Evolutionary conservation across 1,139 yeast species (phyloP).

Genomic region (Arxiozyma heterogenica): DNA sequence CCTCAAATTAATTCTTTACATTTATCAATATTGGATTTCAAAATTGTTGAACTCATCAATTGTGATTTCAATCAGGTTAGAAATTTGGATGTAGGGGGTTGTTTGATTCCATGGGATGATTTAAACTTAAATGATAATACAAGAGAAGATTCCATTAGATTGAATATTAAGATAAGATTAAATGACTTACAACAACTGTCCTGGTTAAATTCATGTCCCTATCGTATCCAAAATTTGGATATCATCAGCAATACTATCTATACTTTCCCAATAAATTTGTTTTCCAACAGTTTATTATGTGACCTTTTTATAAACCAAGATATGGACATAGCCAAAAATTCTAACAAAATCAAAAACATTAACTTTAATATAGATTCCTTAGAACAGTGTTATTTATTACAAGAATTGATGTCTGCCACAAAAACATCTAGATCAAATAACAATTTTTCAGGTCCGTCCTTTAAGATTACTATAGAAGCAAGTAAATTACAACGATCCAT

Average conservation of each 20-base stretch:
- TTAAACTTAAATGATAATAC: conserved; percentile 6
- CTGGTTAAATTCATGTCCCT: conserved; percentile 19
- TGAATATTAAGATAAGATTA: conserved; percentile 10
- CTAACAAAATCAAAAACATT: background rate
- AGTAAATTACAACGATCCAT: conserved; percentile 9
- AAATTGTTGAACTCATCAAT: conserved; percentile 10
- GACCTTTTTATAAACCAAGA: background rate
- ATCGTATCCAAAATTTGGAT: conserved; percentile 8
- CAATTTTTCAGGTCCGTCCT: background rate
- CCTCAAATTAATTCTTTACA: conserved; percentile 12
- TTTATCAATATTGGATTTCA: conserved; percentile 7
- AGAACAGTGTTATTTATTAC: conserved; percentile 1
- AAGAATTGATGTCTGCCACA: background rate
- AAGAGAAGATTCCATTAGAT: background rate
- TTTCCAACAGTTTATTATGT: background rate
- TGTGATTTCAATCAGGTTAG: conserved; percentile 16
- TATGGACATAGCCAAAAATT: background rate
- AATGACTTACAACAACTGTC: conserved; percentile 12
- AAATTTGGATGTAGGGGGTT: conserved; percentile 10
- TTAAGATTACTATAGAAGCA: conserved; percentile 11
- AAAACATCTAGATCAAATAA: background rate
- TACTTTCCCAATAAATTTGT: background rate
- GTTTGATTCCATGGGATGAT: conserved; percentile 19
- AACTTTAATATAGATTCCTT: background rate
- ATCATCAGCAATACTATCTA: conserved; percentile 1